Conservation (phyloP, 768 basidiomycete genomes). For the Hygrophoropsis aurantiaca region DNA sequence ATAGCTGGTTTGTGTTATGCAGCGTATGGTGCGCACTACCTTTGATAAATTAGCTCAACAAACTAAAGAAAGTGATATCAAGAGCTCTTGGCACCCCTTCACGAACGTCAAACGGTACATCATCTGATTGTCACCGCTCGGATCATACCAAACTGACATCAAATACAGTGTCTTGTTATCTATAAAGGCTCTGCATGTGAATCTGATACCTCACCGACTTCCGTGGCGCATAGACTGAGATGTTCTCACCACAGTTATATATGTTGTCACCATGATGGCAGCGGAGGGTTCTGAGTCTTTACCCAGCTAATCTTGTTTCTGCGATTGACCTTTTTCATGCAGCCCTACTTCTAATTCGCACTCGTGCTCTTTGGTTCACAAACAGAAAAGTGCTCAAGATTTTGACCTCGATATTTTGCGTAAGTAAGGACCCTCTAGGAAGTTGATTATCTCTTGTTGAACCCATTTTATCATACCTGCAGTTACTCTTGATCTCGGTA, state of each 20-base stretch:
- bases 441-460: neutral
- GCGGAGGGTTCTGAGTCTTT: conserved; percentile 3
- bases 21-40: conserved; percentile 6
- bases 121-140: neutral
- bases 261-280: conserved; percentile 6
- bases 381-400: neutral
- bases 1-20: conserved; percentile 3
- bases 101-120: neutral
- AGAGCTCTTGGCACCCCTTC: neutral
- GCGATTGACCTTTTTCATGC: neutral
- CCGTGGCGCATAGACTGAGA: neutral
- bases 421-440: neutral
- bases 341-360: conserved; percentile 10
- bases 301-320: neutral
- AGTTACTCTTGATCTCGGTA: neutral
- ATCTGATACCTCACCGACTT: neutral
- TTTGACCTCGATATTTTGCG: conserved; percentile 3
- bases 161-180: no score
- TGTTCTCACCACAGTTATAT: neutral
- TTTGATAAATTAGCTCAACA: no score
- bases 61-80: neutral
- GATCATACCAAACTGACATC: no score
- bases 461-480: neutral
- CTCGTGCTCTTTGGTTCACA: conserved; percentile 7
- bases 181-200: conserved; percentile 10